These are phyloP conservation scores for Arachis hypogaea DNA, from an alignment of 306 rosid genomes.

Conservation along the genomic window DNA sequence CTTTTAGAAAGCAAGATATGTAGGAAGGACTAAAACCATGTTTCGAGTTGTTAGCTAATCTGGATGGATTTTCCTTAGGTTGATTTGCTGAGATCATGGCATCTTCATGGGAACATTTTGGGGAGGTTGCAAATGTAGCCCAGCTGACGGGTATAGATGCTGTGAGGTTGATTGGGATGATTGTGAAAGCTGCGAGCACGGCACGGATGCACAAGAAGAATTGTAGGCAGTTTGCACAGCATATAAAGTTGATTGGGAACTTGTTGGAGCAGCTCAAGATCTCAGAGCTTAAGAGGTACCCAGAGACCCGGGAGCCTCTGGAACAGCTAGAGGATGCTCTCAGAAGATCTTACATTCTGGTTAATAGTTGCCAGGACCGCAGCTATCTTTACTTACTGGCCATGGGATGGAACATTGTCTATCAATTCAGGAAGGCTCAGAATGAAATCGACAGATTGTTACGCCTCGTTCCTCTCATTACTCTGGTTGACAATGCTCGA, in stretches of 20 bases:
- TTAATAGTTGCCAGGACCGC: slow-evolving; percentile 88
- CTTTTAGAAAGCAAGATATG: neutral
- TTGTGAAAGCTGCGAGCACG: slow-evolving; percentile 88
- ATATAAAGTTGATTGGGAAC: slow-evolving; percentile 89
- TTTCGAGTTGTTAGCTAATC: slow-evolving; percentile 28
- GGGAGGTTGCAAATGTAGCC: slow-evolving; percentile 88
- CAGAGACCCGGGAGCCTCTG: slow-evolving; percentile 91
- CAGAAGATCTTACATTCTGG: slow-evolving; percentile 83
- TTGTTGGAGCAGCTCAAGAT: slow-evolving; percentile 93
- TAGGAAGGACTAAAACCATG: neutral
- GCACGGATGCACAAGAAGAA: slow-evolving; percentile 96
- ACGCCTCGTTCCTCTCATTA: slow-evolving; percentile 87
- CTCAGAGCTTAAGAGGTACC: slow-evolving; percentile 89
- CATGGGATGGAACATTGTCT: slow-evolving; percentile 99
- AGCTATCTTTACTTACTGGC: slow-evolving; percentile 93
- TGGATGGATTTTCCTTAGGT: slow-evolving; percentile 32
- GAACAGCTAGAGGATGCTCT: slow-evolving; percentile 98
- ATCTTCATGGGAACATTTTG: slow-evolving; percentile 79
- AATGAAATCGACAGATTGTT: slow-evolving; percentile 89
- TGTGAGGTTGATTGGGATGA: slow-evolving; percentile 74
- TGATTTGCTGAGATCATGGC: slow-evolving; percentile 55
- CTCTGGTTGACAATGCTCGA: slow-evolving; percentile 87
- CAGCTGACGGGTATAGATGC: slow-evolving; percentile 93
- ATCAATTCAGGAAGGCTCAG: slow-evolving; percentile 95
- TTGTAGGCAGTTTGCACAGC: slow-evolving; percentile 91